These are phyloP conservation scores for Suillus subaureus DNA, from an alignment of 768 basidiomycete genomes.

Conservation along the genomic window DNA sequence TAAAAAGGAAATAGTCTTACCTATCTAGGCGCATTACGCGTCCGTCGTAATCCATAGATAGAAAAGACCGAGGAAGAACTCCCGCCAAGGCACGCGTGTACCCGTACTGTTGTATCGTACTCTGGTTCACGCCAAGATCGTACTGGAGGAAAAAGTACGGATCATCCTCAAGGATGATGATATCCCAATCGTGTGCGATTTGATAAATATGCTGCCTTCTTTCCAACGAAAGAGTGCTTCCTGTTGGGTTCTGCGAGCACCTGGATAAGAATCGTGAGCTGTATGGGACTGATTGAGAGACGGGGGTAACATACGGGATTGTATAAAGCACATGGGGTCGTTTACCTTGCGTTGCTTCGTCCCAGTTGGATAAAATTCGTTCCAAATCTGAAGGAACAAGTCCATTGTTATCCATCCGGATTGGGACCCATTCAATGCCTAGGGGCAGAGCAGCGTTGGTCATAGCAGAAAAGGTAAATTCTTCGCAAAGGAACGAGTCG, in stretches of 20 bases:
- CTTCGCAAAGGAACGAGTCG: slow-evolving; percentile 46
- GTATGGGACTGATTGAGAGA: background rate
- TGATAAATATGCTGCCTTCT: slow-evolving; percentile 51
- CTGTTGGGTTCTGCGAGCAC: slow-evolving; percentile 52
- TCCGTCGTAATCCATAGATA: slow-evolving; percentile 50
- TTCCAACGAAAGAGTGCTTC: slow-evolving; percentile 45
- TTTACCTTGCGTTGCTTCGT: slow-evolving; percentile 43
- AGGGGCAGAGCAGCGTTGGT: slow-evolving; percentile 43
- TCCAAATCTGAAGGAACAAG: slow-evolving; percentile 54
- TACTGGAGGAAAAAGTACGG: slow-evolving; percentile 55
- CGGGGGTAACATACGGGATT: slow-evolving; percentile 41
- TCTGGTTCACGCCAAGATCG: slow-evolving; percentile 28
- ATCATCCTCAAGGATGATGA: slow-evolving; percentile 54
- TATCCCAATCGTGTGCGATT: slow-evolving; percentile 49
- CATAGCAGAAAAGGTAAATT: slow-evolving; percentile 45
- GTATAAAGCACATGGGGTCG: slow-evolving; percentile 55
- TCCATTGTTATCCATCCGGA: slow-evolving; percentile 52
- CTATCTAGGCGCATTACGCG: slow-evolving; percentile 52
- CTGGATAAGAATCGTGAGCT: slow-evolving; percentile 18
- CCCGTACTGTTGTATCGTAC: slow-evolving; percentile 27
- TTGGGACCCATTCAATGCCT: slow-evolving; percentile 44
- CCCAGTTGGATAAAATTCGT: slow-evolving; percentile 43
- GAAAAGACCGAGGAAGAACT: slow-evolving; percentile 42
- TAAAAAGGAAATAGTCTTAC: slow-evolving; percentile 18
- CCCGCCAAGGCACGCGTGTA: slow-evolving; percentile 34